Evolutionary conservation across 257 asterid genomes (phyloP), one percentile per base, ranked within the genome.

Genomic region (Eucommia ulmoides): DNA sequence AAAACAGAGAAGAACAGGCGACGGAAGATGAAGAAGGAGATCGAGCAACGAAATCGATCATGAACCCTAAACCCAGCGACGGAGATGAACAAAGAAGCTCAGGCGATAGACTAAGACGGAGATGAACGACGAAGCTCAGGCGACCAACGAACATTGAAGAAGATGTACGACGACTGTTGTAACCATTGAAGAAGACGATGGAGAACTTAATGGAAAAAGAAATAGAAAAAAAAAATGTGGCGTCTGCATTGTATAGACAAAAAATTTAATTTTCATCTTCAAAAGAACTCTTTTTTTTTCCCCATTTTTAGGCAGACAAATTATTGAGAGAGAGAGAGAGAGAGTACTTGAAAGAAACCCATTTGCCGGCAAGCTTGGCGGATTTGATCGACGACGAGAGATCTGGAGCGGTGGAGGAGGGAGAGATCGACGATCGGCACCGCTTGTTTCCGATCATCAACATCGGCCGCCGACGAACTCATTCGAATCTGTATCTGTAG

Each of bases 331-430:
- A 26, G 38, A n/a, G n/a, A n/a, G n/a, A n/a, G n/a, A n/a, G n/a
- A n/a, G n/a, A n/a, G 38, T 65, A 65, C 77, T 17, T 71, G 56
- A 48, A 71, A 71, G 50, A 54, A 54, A 17, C 74, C 78, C 21
- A 38, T 50, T 11, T 51, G 44, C 45, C 19, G 57, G 64, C 70
- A 71, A 62, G 70, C 68, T 53, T 61, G 19, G 2, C 45, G 25
- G 54, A 66, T 71, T 59, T 66, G 15, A 23, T 63, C 24, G 56
- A 66, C 33, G 9, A 56, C 26, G 20, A 61, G 26, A 24, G 44
- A 35, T 15, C 16, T 35, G 10, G 1, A 10, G n/a, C 16, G 14
- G n/a, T 35, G 11, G 15, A 66, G 62, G 35, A 50, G 70, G 41
- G 72, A 48, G 7, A 58, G 54, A 33, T 66, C 23, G 24, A 66